Evolutionary conservation across 129 eudicot genomes (phyloP).

Genomic region (Kitagawia praeruptora): DNA sequence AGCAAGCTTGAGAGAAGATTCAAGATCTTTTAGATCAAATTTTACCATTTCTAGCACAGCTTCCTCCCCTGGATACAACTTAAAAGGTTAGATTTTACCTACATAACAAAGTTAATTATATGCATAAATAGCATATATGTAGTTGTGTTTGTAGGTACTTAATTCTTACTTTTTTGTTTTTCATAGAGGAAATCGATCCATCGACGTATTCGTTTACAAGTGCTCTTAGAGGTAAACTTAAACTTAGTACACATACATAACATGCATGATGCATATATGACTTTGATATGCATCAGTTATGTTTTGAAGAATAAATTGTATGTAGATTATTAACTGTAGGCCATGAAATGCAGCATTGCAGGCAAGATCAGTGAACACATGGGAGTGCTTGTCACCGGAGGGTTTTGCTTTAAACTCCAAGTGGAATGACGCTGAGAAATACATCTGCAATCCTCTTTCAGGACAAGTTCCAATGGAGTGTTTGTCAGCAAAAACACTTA

Average conservation of each 20-base stretch:
- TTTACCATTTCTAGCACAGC: constrained; percentile 74
- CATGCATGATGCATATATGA: neutral
- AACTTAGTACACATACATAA: neutral
- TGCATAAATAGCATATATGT: neutral
- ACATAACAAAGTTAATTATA: neutral
- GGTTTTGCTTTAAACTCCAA: constrained; percentile 86
- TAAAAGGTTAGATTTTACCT: constrained; percentile 39
- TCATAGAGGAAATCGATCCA: constrained; percentile 77
- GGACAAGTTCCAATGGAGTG: constrained; percentile 97
- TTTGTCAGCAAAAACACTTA: constrained; percentile 73
- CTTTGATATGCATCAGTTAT: neutral
- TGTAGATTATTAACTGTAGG: neutral
- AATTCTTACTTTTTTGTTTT: neutral
- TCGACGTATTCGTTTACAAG: constrained; percentile 83
- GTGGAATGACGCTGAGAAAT: constrained; percentile 96
- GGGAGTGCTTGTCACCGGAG: constrained; percentile 77
- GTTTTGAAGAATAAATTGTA: neutral
- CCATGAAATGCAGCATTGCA: constrained; percentile 58
- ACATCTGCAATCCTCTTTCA: constrained; percentile 81
- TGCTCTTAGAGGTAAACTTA: constrained; percentile 71
- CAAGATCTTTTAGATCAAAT: constrained; percentile 55
- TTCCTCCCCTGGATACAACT: constrained; percentile 81
- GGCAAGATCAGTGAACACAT: constrained; percentile 63
- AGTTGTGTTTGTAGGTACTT: neutral
- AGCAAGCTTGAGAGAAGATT: constrained; percentile 60